Conservation (phyloP, 192 early-diverging fungal genomes). For the Mortierella alpina region DNA sequence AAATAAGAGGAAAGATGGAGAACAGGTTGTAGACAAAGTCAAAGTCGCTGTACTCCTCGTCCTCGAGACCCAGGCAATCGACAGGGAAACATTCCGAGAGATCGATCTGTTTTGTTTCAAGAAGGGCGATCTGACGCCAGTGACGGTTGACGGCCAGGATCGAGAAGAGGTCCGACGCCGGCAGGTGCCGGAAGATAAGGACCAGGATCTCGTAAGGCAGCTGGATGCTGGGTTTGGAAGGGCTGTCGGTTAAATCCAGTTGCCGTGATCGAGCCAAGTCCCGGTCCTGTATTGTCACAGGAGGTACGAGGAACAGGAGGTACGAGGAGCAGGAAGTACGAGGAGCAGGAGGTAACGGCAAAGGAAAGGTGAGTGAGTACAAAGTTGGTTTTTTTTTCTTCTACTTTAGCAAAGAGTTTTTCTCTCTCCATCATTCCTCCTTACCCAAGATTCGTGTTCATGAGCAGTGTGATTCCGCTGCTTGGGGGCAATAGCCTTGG, state of each 20-base stretch:
- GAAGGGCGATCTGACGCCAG: constrained; percentile 43
- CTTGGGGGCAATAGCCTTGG: constrained; percentile 9
- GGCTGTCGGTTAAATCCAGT: no score
- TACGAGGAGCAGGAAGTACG: not conserved
- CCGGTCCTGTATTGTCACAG: no score
- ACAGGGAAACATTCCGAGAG: constrained; percentile 41
- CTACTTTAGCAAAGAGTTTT: no score
- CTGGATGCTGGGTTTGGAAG: constrained; percentile 4
- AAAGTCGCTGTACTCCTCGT: constrained; percentile 48
- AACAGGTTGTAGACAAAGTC: constrained; percentile 49
- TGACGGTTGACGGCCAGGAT: constrained; percentile 34
- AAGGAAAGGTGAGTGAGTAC: not conserved
- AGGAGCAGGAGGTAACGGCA: not conserved
- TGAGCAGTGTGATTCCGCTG: not conserved
- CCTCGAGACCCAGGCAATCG: constrained; percentile 41
- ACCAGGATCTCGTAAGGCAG: constrained; percentile 40
- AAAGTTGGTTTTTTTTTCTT: no score
- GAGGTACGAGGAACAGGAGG: not conserved
- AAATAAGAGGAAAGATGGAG: constrained; percentile 44
- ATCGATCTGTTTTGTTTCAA: constrained; percentile 44
- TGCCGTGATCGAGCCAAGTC: no score
- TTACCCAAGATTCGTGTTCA: not conserved
- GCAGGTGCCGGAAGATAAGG: constrained; percentile 35
- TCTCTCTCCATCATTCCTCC: not conserved
- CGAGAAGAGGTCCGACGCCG: constrained; percentile 44